Base-by-base conservation (phyloP, 768 basidiomycete genomes). In the Hortiboletus flavorubellus region DNA sequence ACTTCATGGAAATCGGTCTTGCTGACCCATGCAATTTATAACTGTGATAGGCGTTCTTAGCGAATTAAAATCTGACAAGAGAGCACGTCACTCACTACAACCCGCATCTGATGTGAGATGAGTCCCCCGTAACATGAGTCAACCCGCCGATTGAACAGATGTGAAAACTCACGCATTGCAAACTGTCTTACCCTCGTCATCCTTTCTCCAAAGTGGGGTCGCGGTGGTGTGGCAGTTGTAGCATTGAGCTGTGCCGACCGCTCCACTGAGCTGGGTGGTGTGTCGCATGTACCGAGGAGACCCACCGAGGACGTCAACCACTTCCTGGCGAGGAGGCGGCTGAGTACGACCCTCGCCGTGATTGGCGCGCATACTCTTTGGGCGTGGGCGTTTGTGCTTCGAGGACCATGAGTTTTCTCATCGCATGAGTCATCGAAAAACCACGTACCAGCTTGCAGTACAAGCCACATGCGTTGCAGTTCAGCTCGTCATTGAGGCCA, bases 201-300 rank as follows among this genome's bases (percentile, higher is more conserved):
- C 91, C 72, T 93, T 93, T 59, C 91, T 81, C 91, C 91, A 93
- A 39, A 93, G 80, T 12, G 91, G 91, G 6, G 91, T 92, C 14
- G 90, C 89, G 3, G 89, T 92, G 23, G 91, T 93, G 65, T 91
- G 87, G 75, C 91, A 93, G 65, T 92, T 93, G 73, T 86, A 91
- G 75, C 91, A 93, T 76, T 91, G 89, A 3, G 90, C 91, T 79
- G 78, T 59, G 45, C 71, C 69, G 51, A 59, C 60, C 61, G 56
- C 56, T 43, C 67, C 63, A 40, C 64, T 70, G 61, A 69, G 64
- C 60, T 67, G 62, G 50, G 60, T 61, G 52, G 59, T 59, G 62
- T 66, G 54, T 59, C 60, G 64, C 61, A 68, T 64, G 66, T 60
- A 61, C 60, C 64, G 60, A 58, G 59, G 64, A 62, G 70, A 76